Evolutionary conservation across 768 basidiomycete species (phyloP).

Genomic region (Sarcomyxa edulis): DNA sequence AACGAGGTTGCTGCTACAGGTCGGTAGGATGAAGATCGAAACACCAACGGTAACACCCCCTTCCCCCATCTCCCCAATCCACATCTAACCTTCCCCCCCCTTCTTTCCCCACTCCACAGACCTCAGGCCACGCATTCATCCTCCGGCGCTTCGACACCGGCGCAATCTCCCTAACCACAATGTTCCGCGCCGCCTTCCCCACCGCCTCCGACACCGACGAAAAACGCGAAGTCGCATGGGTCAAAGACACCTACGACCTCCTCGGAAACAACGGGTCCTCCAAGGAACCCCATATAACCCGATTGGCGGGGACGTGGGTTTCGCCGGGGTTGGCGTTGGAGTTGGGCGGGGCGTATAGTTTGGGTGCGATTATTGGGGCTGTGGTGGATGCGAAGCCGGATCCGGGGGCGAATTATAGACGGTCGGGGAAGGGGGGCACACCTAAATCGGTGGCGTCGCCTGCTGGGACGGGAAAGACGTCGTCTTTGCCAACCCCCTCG

Average conservation of each 20-base stretch:
- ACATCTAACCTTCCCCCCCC: constrained; percentile 12
- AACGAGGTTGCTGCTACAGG: constrained; percentile 33
- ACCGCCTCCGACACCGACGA: constrained; percentile 73
- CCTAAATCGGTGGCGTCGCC: constrained; percentile 17
- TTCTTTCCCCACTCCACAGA: constrained; percentile 34
- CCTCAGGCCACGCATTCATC: constrained; percentile 85
- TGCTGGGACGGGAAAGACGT: constrained; percentile 18
- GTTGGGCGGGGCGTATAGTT: constrained; percentile 62
- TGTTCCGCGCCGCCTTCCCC: constrained; percentile 95
- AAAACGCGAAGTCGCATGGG: constrained; percentile 76
- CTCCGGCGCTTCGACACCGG: constrained; percentile 91
- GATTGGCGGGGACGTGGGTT: constrained; percentile 91
- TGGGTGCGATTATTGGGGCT: constrained; percentile 54
- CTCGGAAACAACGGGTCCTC: constrained; percentile 71
- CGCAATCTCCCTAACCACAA: constrained; percentile 88
- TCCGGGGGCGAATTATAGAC: constrained; percentile 71
- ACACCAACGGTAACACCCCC: constrained; percentile 64
- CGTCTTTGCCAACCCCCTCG: constrained; percentile 36
- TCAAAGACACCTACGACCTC: constrained; percentile 74
- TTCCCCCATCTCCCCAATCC: constrained; percentile 6
- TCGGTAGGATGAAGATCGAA: constrained; percentile 82
- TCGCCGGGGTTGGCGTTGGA: constrained; percentile 56
- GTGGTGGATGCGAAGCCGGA: constrained; percentile 75
- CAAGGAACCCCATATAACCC: constrained; percentile 52
- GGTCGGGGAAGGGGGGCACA: constrained; percentile 44